Base-by-base conservation (phyloP, 2,329 filamentous ascomycete species). In the Hypoxylon sp. region DNA sequence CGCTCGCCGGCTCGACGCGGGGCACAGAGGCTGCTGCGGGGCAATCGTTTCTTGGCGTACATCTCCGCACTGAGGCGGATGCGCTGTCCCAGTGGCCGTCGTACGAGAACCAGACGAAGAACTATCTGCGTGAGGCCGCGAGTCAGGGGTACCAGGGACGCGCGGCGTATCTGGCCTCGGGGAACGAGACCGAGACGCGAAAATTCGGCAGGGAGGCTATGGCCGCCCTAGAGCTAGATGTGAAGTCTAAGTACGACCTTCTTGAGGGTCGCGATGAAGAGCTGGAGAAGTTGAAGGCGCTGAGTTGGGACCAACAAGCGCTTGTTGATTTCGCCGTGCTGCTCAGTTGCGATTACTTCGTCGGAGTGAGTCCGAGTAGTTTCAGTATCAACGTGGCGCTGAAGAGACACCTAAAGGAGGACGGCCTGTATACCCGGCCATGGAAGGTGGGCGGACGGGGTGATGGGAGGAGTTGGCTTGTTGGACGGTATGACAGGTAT, bases 381-480 rank as follows among this genome's bases (percentile, higher is more conserved):
- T 85, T 85, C 58, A 82, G 83, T 48, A 81, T 84, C 75, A 84
- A 82, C 48, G 80, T 85, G 17, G 81, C 82, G 5, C 71, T 82
- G 44, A 84, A 83, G 72, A 74, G 83, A 29, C 83, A 84, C 69
- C 75, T 84, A 5, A 77, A 78, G 29, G 70, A 63, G 0, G 79
- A 80, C 1, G 80, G 80, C 0, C 48, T 83, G 11, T 76, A 14
- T 14, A 35, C 81, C 1, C 73, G 82, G 50, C 81, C 80, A 0
- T 85, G 81, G 81, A 81, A 72, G 62, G 74, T 82, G 11, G 79
- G 78, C 6, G 78, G 77, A 2, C 76, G 75, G 0, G 79, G 81
- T 0, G 83, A 85, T 65, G 78, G 77, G 3, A 76, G 78, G 46
- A 83, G 81, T 44, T 82, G 80, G 73, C 73, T 85, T 17, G 77